These are phyloP conservation scores for Suhomyces kunorum DNA, from an alignment of 1,139 yeast genomes.

Conservation along the genomic window DNA sequence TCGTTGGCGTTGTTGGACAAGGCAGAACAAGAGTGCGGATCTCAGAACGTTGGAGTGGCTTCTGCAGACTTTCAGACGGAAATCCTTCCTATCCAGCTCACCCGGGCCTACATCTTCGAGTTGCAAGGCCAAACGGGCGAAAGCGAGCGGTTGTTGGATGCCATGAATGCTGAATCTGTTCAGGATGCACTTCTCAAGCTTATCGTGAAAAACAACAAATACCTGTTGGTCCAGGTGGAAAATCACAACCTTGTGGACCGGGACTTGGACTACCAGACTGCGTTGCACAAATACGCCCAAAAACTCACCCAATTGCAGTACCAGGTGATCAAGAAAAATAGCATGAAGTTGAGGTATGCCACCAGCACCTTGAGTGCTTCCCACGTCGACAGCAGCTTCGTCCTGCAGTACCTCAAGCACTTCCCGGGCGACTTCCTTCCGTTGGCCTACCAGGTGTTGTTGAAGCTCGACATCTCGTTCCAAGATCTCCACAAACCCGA, in stretches of 20 bases:
- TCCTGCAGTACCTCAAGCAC: conserved; percentile 23
- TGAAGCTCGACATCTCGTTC: conserved; percentile 30
- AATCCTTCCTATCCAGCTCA: conserved; percentile 64
- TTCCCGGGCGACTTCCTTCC: conserved; percentile 40
- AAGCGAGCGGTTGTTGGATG: conserved; percentile 42
- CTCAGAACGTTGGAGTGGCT: conserved; percentile 41
- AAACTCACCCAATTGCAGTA: conserved; percentile 50
- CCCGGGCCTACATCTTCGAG: conserved; percentile 67
- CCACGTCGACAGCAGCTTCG: conserved; percentile 24
- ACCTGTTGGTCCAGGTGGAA: conserved; percentile 19
- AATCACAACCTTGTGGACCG: conserved; percentile 41
- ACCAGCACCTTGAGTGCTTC: conserved; percentile 37
- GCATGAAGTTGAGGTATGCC: conserved; percentile 41
- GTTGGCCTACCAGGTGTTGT: conserved; percentile 32
- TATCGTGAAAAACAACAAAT: conserved; percentile 37
- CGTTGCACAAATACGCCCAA: conserved; percentile 34
- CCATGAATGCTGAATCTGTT: conserved; percentile 23
- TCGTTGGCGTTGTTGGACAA: conserved; percentile 52
- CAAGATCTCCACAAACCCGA: conserved; percentile 27
- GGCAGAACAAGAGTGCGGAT: conserved; percentile 48
- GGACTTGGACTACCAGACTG: conserved; percentile 44
- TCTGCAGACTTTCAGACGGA: conserved; percentile 48
- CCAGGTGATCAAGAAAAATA: conserved; percentile 44
- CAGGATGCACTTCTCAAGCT: conserved; percentile 36
- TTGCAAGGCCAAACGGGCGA: conserved; percentile 43